Conservation (phyloP, 805 yeast genomes). For the Hanseniaspora pseudoguilliermondii region DNA sequence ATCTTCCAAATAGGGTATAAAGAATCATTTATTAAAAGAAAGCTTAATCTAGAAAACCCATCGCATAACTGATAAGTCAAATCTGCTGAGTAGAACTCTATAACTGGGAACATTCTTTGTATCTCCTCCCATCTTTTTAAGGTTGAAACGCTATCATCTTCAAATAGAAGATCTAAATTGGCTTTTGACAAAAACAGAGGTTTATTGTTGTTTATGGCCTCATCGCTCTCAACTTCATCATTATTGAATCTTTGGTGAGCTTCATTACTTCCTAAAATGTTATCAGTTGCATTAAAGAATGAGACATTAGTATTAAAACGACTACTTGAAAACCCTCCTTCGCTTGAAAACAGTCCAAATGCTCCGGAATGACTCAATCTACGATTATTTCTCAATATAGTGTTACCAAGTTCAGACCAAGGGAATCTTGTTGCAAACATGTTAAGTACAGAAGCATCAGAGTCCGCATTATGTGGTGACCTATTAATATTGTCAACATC, state of each 20-base stretch:
- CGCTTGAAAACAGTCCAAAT: background rate
- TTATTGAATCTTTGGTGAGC: background rate
- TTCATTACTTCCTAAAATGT: background rate
- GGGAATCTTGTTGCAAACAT: background rate
- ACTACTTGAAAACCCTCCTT: background rate
- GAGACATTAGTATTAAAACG: background rate
- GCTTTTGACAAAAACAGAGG: background rate
- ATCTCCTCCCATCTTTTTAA: conserved; percentile 5
- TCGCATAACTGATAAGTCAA: background rate
- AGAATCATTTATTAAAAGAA: too few relatives aligned
- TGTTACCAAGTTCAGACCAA: background rate
- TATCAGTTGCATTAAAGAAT: background rate
- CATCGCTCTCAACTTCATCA: background rate
- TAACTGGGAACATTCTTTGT: background rate
- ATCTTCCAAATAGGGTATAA: too few relatives aligned
- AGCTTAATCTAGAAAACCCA: background rate
- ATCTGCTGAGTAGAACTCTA: background rate
- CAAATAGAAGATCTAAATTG: background rate
- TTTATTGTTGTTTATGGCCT: background rate
- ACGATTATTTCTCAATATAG: background rate
- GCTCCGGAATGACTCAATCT: too few relatives aligned
- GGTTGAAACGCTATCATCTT: background rate
- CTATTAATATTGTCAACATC: background rate
- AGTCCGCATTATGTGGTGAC: background rate
- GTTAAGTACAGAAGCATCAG: background rate